Evolutionary conservation across 2,329 filamentous ascomycete genomes (phyloP), one percentile per base, ranked within the genome.

Genomic region (Calonectria ilicicola): DNA sequence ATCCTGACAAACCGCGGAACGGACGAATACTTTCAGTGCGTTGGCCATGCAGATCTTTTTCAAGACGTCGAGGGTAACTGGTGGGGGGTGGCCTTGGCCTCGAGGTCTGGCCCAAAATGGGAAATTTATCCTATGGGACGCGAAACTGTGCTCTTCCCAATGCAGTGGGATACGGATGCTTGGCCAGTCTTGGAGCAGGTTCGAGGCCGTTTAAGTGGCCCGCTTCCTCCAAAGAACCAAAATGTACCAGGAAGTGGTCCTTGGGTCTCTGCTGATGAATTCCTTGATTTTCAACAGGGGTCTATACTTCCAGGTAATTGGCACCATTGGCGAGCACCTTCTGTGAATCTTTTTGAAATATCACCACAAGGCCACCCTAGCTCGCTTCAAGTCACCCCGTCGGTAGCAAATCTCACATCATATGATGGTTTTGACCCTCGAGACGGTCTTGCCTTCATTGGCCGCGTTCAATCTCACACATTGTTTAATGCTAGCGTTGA

Each of bases 111-210:
- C 0, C 84, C 85, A 0, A 80, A 80, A 19, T 88, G 81, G 74
- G 74, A 78, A 32, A 81, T 82, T 26, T 89, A 87, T 74, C 87
- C 88, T 0, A 89, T 90, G 88, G 89, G 89, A 1, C 82, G 89
- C 14, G 89, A 91, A 77, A 86, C 87, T 0, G 85, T 89, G 0
- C 79, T 90, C 4, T 84, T 83, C 7, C 84, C 87, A 0, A 87
- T 86, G 12, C 86, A 81, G 0, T 91, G 88, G 89, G 73, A 84
- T 0, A 78, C 83, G 15, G 86, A 83, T 0, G 82, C 85, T 15
- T 91, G 87, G 86, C 89, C 89, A 0, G 49, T 85, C 63, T 72
- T 86, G 70, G 53, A 72, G 8, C 47, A 10, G 8, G 69, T 80
- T 15, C 62, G 65, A 12, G 79, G 77, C 2, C 56, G 35, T 2